A percentile compares a stretch with the other conserved stretches of the same genome.
These are phyloP conservation scores for Protomyces lactucae-debilis DNA, from an alignment of 1,139 yeast species.

Conservation along the genomic window DNA sequence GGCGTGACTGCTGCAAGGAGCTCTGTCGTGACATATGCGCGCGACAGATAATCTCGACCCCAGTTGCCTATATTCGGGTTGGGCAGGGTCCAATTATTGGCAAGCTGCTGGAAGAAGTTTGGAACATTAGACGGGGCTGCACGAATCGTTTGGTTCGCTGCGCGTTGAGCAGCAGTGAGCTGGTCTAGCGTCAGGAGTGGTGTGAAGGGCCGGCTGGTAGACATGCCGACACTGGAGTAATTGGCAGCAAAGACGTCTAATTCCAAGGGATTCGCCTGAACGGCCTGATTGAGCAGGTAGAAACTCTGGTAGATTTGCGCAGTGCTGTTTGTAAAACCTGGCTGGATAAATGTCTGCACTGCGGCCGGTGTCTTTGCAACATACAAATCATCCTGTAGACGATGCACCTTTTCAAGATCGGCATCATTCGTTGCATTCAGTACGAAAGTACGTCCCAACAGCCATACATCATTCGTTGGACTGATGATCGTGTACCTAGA, in stretches of 20 bases:
- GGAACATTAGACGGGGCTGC: not conserved
- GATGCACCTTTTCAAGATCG: not conserved
- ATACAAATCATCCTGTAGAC: not conserved
- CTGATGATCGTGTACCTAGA: not conserved
- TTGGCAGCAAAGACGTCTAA: not conserved
- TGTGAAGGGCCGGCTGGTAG: not conserved
- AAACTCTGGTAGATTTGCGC: not conserved
- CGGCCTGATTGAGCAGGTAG: slow-evolving; percentile 1
- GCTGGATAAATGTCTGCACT: not conserved
- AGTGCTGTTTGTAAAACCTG: not conserved
- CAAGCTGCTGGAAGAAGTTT: not conserved
- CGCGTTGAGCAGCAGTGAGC: not conserved
- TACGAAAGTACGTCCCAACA: not conserved
- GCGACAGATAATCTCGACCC: not conserved
- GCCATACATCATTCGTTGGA: slow-evolving; percentile 2
- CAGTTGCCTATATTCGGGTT: not conserved
- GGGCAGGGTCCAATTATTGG: not conserved
- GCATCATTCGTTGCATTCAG: not conserved
- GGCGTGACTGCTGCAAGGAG: not conserved
- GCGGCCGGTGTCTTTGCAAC: not conserved
- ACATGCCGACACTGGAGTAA: not conserved
- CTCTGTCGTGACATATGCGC: not conserved
- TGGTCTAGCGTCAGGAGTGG: not conserved
- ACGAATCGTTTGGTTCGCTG: not conserved
- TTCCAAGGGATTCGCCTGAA: not conserved